Evolutionary conservation across 2,329 filamentous ascomycete species (phyloP).

Genomic region (Alternaria conjuncta): DNA sequence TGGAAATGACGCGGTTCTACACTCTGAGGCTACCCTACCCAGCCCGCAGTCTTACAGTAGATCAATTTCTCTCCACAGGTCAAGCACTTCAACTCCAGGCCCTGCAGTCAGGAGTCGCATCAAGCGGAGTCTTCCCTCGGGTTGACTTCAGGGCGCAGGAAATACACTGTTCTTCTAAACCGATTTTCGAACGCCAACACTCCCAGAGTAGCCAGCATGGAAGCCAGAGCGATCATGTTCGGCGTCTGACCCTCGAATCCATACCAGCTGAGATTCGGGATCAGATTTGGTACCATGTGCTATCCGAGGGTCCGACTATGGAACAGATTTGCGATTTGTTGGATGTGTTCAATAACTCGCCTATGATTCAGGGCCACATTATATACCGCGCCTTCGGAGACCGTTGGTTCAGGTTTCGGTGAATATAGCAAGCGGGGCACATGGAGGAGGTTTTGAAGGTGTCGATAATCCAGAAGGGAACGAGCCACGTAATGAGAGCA

Average conservation of each 20-base stretch:
- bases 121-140: not conserved
- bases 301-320: not conserved
- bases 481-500: not conserved
- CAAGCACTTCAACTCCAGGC: not conserved
- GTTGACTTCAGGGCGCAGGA: not conserved
- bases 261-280: not conserved
- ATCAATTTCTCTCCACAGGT: not conserved
- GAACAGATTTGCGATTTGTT: not conserved
- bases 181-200: not conserved
- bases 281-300: not conserved
- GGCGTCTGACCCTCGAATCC: not conserved
- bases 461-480: not conserved
- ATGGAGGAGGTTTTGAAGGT: not conserved
- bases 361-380: not conserved
- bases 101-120: not conserved
- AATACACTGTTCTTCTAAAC: not conserved
- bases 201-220: not conserved
- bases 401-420: not conserved
- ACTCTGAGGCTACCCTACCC: not conserved
- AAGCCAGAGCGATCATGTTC: not conserved
- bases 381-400: not conserved
- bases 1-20: not conserved
- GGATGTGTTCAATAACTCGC: not conserved
- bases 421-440: not conserved
- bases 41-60: not conserved